phyloP scores from a whole-genome alignment of 805 yeast genomes.

The Hanseniaspora lindneri region DNA sequence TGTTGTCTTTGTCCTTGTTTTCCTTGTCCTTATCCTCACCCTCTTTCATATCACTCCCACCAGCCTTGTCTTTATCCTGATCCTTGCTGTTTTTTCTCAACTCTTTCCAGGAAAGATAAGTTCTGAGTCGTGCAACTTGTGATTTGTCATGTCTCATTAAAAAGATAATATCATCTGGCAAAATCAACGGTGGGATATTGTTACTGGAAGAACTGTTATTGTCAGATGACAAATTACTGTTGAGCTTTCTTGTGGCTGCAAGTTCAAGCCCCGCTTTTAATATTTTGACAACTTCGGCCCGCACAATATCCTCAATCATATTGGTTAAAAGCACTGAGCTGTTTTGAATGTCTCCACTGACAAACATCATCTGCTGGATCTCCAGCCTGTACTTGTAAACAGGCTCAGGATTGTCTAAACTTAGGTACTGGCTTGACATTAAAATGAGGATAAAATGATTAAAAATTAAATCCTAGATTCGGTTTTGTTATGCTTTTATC shows the following conservation, averaged over 20 bases:
- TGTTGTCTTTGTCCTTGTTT: conserved; percentile 24
- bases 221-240: background rate
- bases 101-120: conserved; percentile 93
- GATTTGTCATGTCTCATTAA: conserved; percentile 87
- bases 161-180: conserved; percentile 89
- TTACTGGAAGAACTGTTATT: conserved; percentile 24
- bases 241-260: conserved; percentile 6
- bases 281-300: conserved; percentile 87
- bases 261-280: conserved; percentile 24
- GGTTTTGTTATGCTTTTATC: background rate
- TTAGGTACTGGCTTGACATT: conserved; percentile 15
- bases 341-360: conserved; percentile 86
- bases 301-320: conserved; percentile 87
- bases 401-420: conserved; percentile 30
- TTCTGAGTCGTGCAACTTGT: conserved; percentile 79
- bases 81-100: conserved; percentile 72
- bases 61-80: conserved; percentile 38
- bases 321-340: conserved; percentile 87
- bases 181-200: conserved; percentile 77
- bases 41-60: conserved; percentile 29
- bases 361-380: conserved; percentile 99
- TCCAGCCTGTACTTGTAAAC: conserved; percentile 69
- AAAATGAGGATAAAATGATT: no score
- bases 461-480: no score
- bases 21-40: conserved; percentile 28